Base-by-base conservation (phyloP, 2,329 filamentous ascomycete genomes). In the Tolypocladium ovalisporum region DNA sequence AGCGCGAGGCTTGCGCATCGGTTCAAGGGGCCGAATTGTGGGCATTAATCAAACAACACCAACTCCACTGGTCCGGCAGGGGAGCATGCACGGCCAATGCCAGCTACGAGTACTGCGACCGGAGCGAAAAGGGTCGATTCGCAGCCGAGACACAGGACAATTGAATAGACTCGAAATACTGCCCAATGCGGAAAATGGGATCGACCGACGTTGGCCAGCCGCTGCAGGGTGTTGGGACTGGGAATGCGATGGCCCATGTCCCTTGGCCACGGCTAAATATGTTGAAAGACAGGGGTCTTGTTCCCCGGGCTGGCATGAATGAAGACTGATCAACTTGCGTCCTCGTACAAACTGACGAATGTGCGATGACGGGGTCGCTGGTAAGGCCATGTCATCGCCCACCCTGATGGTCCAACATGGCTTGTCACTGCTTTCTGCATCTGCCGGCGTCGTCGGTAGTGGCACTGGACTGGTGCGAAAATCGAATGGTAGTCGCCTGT, bases 21-120 rank as follows among this genome's bases (percentile, higher is more conserved):
- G 22, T n/a, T 24, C 40, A 51, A 17, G 54, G 44, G 24, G 29
- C 27, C 4, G 10, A 54, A 54, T 39, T 32, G 56, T 56, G 58
- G 56, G 54, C 40, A 58, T 58, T 56, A 56, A 58, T 57, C 56
- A 59, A 59, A 57, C 51, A n/a, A n/a, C 56, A 37, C 36, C 56
- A 54, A 39, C 15, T 13, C 24, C 22, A 34, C 24, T 49, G 52
- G 40, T 22, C 36, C n/a, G 37, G 19, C 49, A 39, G 54, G 47
- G 53, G 52, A 52, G 52, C 52, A 44, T 52, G 57, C 44, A 4
- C 27, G n/a, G 44, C 24, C 15, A 32, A 19, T 32, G 44, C 12
- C 44, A 8, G 27, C 6, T 32, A 34, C 5, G 39, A n/a, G n/a
- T n/a, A n/a, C 39, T 42, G 39, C 39, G n/a, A 13, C n/a, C 39